phyloP scores from a whole-genome alignment of 495 filamentous ascomycete genomes.

The Podospora pseudoanserina region DNA sequence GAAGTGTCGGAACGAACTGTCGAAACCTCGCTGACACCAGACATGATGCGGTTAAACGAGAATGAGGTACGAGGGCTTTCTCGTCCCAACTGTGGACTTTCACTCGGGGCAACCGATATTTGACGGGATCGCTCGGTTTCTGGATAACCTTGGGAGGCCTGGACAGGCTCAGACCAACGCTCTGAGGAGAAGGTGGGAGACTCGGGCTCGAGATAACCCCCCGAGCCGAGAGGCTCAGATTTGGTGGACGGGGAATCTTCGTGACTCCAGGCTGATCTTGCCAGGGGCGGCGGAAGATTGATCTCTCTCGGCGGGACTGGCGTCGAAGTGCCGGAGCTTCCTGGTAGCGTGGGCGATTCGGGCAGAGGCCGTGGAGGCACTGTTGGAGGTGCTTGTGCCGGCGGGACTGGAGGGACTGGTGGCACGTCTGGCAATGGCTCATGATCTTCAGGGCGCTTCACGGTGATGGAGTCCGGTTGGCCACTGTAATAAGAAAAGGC shows the following conservation, averaged over 20 bases:
- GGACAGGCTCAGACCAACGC: neutral
- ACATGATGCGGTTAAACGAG: neutral
- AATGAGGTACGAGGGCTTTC: neutral
- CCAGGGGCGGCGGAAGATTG: slow-evolving; percentile 7
- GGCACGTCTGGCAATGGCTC: neutral
- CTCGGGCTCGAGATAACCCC: neutral
- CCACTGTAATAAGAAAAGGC: slow-evolving; percentile 5
- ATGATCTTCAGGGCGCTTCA: slow-evolving; percentile 7
- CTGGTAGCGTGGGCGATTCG: slow-evolving; percentile 13
- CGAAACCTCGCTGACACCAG: neutral
- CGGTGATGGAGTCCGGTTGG: neutral
- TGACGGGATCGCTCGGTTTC: neutral
- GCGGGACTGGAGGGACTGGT: neutral
- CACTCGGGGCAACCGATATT: neutral
- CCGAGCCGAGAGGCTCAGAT: slow-evolving; percentile 17
- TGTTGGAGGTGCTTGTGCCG: neutral
- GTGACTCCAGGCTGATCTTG: slow-evolving; percentile 10
- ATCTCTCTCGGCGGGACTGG: slow-evolving; percentile 3
- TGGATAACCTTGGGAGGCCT: neutral
- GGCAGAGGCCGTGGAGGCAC: neutral
- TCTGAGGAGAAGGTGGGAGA: slow-evolving; percentile 4
- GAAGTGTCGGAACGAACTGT: neutral
- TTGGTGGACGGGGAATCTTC: slow-evolving; percentile 14
- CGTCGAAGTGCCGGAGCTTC: neutral
- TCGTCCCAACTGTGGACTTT: neutral